Conservation (phyloP, 345 rosid genomes). For the Brassica carinata region DNA sequence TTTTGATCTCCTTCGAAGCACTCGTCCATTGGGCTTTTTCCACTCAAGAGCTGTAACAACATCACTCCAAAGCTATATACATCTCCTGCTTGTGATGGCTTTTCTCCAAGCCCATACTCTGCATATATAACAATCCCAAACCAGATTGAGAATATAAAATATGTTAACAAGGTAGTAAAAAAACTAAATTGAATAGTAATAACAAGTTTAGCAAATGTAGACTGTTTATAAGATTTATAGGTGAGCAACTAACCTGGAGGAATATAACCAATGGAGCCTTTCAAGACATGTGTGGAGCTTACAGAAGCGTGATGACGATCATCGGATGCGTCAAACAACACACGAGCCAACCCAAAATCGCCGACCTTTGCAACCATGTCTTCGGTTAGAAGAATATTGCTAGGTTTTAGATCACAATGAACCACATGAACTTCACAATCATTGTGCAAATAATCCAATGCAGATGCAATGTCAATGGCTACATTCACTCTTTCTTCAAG, state of each 20-base stretch:
- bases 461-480: slow-evolving; percentile 50
- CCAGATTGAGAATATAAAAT: neutral
- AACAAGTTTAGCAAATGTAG: neutral
- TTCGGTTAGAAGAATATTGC: slow-evolving; percentile 42
- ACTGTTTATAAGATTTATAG: neutral
- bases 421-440: slow-evolving; percentile 50
- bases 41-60: slow-evolving; percentile 50
- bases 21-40: slow-evolving; percentile 48
- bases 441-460: slow-evolving; percentile 56
- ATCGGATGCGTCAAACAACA: slow-evolving; percentile 35
- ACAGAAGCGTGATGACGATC: slow-evolving; percentile 36
- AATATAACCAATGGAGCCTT: slow-evolving; percentile 57
- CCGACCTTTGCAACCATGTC: slow-evolving; percentile 60
- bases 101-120: slow-evolving; percentile 56
- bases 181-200: neutral
- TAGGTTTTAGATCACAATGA: slow-evolving; percentile 55
- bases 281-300: slow-evolving; percentile 44
- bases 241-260: slow-evolving; percentile 52
- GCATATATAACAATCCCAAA: slow-evolving; percentile 11
- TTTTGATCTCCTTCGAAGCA: slow-evolving; percentile 43
- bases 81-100: slow-evolving; percentile 56
- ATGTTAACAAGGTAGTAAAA: neutral
- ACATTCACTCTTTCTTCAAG: slow-evolving; percentile 50
- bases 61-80: slow-evolving; percentile 43
- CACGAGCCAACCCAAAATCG: slow-evolving; percentile 58